These are phyloP conservation scores for Aspergillus tanneri DNA, from an alignment of 2,329 filamentous ascomycete genomes.

Conservation along the genomic window DNA sequence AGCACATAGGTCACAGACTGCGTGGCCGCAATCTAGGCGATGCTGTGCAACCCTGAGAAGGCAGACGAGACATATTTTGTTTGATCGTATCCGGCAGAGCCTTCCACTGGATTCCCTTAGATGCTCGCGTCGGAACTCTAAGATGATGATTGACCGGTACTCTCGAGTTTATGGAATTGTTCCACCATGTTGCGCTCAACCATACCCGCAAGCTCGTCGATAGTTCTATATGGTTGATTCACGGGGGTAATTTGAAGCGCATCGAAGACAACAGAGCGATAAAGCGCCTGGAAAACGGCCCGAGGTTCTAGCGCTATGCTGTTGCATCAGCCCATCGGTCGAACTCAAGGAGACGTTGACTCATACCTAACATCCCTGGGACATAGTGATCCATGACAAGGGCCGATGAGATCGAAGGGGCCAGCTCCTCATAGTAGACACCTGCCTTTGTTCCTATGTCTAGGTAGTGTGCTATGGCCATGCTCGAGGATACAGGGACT, in stretches of 20 bases:
- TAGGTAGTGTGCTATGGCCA: neutral
- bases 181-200: slow-evolving; percentile 6
- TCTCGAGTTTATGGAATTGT: neutral
- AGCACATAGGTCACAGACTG: slow-evolving; percentile 22
- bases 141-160: neutral
- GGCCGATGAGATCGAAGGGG: neutral
- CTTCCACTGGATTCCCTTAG: slow-evolving; percentile 6
- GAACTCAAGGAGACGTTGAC: neutral
- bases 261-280: slow-evolving; percentile 4
- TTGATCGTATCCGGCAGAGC: slow-evolving; percentile 16
- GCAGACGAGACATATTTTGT: slow-evolving; percentile 23
- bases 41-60: slow-evolving; percentile 18
- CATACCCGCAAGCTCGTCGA: slow-evolving; percentile 3
- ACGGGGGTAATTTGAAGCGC: neutral
- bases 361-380: slow-evolving; percentile 16
- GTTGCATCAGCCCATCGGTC: neutral
- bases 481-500: neutral
- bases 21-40: slow-evolving; percentile 19
- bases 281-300: slow-evolving; percentile 15
- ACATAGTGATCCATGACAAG: slow-evolving; percentile 11
- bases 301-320: slow-evolving; percentile 14
- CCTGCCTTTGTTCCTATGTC: neutral
- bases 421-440: neutral
- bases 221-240: neutral
- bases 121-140: neutral